Evolutionary conservation across 345 rosid genomes (phyloP), one percentile per base, ranked within the genome.

Genomic region (Syzygium aromaticum): DNA sequence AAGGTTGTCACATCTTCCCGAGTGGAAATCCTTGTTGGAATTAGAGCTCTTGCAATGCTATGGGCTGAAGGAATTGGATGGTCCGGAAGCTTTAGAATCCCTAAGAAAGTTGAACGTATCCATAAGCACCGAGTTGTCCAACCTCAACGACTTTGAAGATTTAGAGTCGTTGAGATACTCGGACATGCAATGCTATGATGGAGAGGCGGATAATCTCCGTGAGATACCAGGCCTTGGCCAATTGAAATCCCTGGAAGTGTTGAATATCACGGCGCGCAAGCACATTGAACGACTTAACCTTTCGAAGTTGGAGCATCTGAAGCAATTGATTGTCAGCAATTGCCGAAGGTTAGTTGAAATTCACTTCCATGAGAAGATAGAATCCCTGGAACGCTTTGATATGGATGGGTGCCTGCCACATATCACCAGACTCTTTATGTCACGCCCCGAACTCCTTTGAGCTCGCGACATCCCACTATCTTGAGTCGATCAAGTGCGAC

Each of bases 1-100:
- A 2, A 30, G 0, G 0, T 16, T 64, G 43, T 9, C 77, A 28
- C 0, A n/a, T n/a, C 77, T 64, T 64, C 8, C 12, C 1, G 19
- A 64, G 1, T 64, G 7, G 43, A 8, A 9, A 64, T 64, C 23
- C 12, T 64, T 64, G 77, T 7, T 1, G 77, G 77, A 64, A 19
- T 0, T 64, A 8, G 77, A 64, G 43, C 43, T 64, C 6, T 16
- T 64, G 40, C 77, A 64, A 30, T 64, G 77, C 77, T 30, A 8
- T 8, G 77, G 0, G 77, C 77, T 64, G 6, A 0, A 3, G 3
- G 3, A 16, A 16, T 17, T 64, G 6, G 2, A 16, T 3, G 43
- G 77, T 16, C 12, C 30, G 77, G 23, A 30, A 30, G 22, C 6
- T 16, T 64, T 64, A 30, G 3, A 33, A 64, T 64, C 77, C 43